Percentiles rank a stretch among this genome's conserved stretches.
Conservation (phyloP, 2,329 filamentous ascomycete species). For the Botrytis paeoniae region DNA sequence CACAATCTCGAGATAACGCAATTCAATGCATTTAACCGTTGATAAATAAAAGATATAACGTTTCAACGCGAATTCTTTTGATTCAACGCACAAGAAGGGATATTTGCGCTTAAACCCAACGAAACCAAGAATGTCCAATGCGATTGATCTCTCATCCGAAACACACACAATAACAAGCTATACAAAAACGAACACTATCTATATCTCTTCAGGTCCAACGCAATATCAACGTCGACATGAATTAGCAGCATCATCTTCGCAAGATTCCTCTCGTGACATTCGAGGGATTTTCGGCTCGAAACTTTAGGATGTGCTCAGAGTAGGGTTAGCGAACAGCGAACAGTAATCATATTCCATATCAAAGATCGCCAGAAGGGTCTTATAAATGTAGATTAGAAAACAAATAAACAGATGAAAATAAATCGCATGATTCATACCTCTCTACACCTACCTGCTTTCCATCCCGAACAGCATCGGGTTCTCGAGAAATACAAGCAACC, state of each 20-base stretch:
- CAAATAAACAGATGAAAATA: not conserved
- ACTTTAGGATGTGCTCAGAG: not conserved
- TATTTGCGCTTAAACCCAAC: too few species aligned
- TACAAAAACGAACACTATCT: not conserved
- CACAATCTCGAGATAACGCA: not conserved
- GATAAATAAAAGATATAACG: not conserved
- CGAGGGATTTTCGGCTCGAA: not conserved
- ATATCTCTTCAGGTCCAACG: not conserved
- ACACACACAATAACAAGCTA: not conserved
- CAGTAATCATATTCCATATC: not conserved
- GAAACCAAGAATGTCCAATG: not conserved
- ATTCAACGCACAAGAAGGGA: not conserved
- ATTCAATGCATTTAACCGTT: not conserved
- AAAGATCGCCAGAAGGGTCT: not conserved
- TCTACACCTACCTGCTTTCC: not conserved
- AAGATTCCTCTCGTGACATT: not conserved
- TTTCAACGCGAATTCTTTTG: not conserved
- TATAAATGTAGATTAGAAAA: not conserved
- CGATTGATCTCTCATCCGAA: not conserved
- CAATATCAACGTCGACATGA: not conserved
- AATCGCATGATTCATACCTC: not conserved
- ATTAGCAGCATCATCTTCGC: not conserved
- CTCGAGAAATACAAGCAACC: too few species aligned
- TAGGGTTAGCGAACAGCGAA: not conserved
- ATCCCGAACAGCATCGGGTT: not conserved